A percentile compares a stretch with the other conserved stretches of the same genome.
Evolutionary conservation across 768 basidiomycete species (phyloP).

Genomic region (Russula olivacea): DNA sequence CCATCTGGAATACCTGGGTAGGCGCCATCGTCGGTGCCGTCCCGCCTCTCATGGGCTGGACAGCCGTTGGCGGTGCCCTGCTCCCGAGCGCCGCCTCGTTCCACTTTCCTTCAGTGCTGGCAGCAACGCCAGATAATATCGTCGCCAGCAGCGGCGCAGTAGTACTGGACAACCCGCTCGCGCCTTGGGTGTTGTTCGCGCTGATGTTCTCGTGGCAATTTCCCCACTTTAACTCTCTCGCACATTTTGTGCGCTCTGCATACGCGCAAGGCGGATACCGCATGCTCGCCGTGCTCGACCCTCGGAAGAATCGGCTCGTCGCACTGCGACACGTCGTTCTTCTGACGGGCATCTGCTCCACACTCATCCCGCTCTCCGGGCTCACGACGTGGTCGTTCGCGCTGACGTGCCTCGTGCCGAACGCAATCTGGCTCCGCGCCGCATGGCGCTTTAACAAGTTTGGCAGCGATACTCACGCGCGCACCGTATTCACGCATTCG

Average conservation of each 20-base stretch:
- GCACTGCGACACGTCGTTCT: slow-evolving; percentile 76
- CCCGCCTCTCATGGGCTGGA: slow-evolving; percentile 98
- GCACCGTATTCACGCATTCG: slow-evolving; percentile 69
- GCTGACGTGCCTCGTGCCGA: slow-evolving; percentile 67
- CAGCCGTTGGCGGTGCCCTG: slow-evolving; percentile 81
- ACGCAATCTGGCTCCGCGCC: slow-evolving; percentile 57
- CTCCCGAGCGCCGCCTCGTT: slow-evolving; percentile 54
- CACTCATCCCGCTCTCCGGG: slow-evolving; percentile 83
- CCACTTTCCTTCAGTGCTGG: slow-evolving; percentile 58
- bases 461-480: slow-evolving; percentile 73
- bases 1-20: slow-evolving; percentile 86
- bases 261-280: slow-evolving; percentile 92
- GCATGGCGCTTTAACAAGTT: slow-evolving; percentile 71
- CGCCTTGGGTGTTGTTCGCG: slow-evolving; percentile 73
- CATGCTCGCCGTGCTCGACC: slow-evolving; percentile 83
- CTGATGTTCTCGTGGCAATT: slow-evolving; percentile 97
- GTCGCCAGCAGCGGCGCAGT: slow-evolving; percentile 38
- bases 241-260: slow-evolving; percentile 75
- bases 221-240: slow-evolving; percentile 94
- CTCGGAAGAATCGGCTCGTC: slow-evolving; percentile 76
- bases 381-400: slow-evolving; percentile 91
- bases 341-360: slow-evolving; percentile 68
- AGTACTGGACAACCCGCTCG: slow-evolving; percentile 73
- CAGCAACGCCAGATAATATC: slow-evolving; percentile 25
- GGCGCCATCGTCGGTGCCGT: slow-evolving; percentile 88